Evolutionary conservation across 371 early-diverging fungal genomes (phyloP).

Genomic region (Syncephalis fuscata): DNA sequence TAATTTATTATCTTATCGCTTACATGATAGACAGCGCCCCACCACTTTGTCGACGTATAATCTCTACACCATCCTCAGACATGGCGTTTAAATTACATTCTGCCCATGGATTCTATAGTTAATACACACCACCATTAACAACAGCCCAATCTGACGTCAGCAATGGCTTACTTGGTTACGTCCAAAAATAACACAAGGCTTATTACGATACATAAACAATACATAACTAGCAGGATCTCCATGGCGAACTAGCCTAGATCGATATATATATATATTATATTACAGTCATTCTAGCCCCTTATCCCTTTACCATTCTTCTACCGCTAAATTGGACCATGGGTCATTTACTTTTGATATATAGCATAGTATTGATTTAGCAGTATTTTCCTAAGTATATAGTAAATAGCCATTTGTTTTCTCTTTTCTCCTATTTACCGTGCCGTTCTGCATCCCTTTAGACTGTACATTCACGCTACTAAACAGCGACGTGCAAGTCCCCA

Average conservation of each 20-base stretch:
- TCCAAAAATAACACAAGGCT: constrained; percentile 80
- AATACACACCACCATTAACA: not conserved
- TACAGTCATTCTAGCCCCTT: not conserved
- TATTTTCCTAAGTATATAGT: too few relatives aligned
- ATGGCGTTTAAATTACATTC: constrained; percentile 70
- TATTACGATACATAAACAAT: constrained; percentile 79
- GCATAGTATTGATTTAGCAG: too few relatives aligned
- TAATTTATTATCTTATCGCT: constrained; percentile 10
- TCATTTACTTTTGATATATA: constrained; percentile 49
- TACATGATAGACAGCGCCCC: constrained; percentile 97
- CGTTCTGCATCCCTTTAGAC: too few relatives aligned
- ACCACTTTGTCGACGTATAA: constrained; percentile 81
- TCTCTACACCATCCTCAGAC: constrained; percentile 42
- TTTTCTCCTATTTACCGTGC: too few relatives aligned
- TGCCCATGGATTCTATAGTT: constrained; percentile 70
- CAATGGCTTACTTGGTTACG: constrained; percentile 63
- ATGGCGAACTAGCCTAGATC: constrained; percentile 31
- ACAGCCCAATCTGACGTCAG: not conserved
- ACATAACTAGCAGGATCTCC: constrained; percentile 44
- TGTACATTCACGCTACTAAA: too few relatives aligned
- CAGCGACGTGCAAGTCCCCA: too few relatives aligned
- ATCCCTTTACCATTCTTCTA: constrained; percentile 66
- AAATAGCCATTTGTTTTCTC: too few relatives aligned
- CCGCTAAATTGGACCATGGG: constrained; percentile 77
- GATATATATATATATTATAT: not conserved